Conservation (phyloP, 1,284 basidiomycete genomes). For the Sparassis latifolia region DNA sequence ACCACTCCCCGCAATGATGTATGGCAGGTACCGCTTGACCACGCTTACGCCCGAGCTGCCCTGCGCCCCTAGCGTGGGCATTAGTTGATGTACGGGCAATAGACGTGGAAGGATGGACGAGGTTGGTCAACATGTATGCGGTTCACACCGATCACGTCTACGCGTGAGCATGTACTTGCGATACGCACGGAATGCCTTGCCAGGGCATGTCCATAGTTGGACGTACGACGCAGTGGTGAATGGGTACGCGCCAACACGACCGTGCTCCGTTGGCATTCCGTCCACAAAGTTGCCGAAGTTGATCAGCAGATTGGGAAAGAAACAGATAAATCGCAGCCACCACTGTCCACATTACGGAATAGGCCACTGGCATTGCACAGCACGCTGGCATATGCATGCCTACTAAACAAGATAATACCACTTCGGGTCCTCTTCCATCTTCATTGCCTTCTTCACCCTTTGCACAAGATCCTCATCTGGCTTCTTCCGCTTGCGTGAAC, state of each 20-base stretch:
- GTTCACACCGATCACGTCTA: constrained; percentile 50
- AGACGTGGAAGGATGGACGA: no score
- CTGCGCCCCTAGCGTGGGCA: constrained; percentile 36
- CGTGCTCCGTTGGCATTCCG: constrained; percentile 15
- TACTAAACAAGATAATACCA: no score
- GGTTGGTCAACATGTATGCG: constrained; percentile 53
- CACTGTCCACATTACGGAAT: no score
- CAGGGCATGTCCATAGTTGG: constrained; percentile 70
- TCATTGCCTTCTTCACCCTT: no score
- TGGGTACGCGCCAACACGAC: constrained; percentile 43
- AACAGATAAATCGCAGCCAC: constrained; percentile 6
- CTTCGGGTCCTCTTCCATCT: no score
- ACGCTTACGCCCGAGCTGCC: constrained; percentile 12
- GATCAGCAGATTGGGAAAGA: constrained; percentile 49
- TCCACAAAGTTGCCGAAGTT: constrained; percentile 56
- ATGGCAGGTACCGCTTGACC: constrained; percentile 24
- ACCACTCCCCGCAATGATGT: constrained; percentile 27
- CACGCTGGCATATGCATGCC: no score
- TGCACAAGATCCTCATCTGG: no score
- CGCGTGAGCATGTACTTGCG: no score
- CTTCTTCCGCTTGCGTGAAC: no score
- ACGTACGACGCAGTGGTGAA: constrained; percentile 40
- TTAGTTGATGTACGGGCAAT: constrained; percentile 63
- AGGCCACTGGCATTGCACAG: no score
- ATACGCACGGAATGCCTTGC: constrained; percentile 60